These are phyloP conservation scores for Poronia punctata DNA, from an alignment of 495 filamentous ascomycete species.

Conservation along the genomic window DNA sequence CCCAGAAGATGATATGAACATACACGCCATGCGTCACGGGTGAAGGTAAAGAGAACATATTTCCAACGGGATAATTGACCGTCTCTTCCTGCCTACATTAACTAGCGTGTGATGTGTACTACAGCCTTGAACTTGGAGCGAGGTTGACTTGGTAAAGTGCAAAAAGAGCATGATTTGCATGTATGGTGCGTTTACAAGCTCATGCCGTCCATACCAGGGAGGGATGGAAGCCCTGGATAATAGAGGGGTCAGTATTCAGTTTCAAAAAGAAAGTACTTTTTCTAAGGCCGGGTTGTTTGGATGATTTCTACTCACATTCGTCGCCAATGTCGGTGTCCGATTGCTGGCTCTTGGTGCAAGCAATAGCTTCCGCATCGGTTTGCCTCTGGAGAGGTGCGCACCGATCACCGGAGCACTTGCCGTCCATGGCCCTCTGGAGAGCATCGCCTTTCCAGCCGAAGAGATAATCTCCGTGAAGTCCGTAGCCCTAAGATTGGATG, in stretches of 20 bases:
- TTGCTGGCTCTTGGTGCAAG: conserved; percentile 30
- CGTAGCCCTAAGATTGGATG: too few relatives aligned
- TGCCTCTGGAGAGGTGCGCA: conserved; percentile 35
- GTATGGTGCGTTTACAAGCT: conserved; percentile 5
- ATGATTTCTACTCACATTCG: conserved; percentile 16
- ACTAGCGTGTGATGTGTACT: too few relatives aligned
- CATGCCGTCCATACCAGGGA: conserved; percentile 18
- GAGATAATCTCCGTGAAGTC: conserved; percentile 45
- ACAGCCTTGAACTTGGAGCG: too few relatives aligned
- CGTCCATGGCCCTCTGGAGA: conserved; percentile 43
- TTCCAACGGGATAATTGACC: too few relatives aligned
- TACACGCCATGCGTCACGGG: too few relatives aligned
- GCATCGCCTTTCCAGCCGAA: conserved; percentile 47
- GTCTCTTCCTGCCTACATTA: too few relatives aligned
- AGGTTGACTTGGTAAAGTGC: too few relatives aligned
- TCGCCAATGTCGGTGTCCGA: conserved; percentile 27
- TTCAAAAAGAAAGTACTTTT: too few relatives aligned
- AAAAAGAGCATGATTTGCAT: too few relatives aligned
- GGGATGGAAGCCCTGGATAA: conserved; percentile 13
- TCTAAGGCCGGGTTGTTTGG: background rate
- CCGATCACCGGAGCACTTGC: conserved; percentile 32
- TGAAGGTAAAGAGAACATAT: too few relatives aligned
- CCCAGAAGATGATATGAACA: too few relatives aligned
- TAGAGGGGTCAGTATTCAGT: too few relatives aligned
- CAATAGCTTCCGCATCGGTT: conserved; percentile 25